phyloP scores from a whole-genome alignment of 805 yeast genomes.

The Ogataea paradorogensis region DNA sequence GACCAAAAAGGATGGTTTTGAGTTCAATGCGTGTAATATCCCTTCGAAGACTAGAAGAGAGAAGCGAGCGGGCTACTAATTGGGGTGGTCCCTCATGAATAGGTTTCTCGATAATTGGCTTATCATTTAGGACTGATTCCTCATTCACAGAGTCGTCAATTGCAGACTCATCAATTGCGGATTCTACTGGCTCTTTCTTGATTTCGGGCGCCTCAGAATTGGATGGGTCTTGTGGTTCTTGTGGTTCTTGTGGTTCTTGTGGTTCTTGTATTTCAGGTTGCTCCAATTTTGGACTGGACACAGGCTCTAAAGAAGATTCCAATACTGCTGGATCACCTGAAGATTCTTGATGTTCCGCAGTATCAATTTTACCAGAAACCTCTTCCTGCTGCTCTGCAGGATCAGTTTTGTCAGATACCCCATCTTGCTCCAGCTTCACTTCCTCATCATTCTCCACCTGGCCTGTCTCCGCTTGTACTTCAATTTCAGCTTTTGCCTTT shows the following conservation, averaged over 20 bases:
- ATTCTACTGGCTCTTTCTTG: neutral
- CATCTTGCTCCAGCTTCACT: neutral
- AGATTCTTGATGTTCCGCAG: neutral
- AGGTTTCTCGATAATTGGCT: neutral
- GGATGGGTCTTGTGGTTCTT: neutral
- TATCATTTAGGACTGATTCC: conserved; percentile 2
- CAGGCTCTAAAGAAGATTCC: no score
- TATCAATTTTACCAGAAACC: conserved; percentile 12
- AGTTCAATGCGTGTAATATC: conserved; percentile 32
- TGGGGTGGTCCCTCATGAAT: conserved; percentile 69
- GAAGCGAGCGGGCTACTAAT: conserved; percentile 50
- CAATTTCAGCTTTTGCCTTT: conserved; percentile 19
- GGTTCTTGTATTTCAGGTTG: neutral
- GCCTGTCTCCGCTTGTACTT: neutral
- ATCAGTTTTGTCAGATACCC: conserved; percentile 3
- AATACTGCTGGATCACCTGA: no score
- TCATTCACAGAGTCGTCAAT: neutral
- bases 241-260: neutral
- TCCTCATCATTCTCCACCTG: neutral
- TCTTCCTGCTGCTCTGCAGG: conserved; percentile 33
- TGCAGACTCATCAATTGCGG: neutral
- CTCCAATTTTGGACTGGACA: neutral
- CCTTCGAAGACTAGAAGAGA: conserved; percentile 48
- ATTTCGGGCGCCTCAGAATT: neutral
- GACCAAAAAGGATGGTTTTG: conserved; percentile 54